Conservation (phyloP, 2,329 filamentous ascomycete genomes). For the Ustulina deusta region DNA sequence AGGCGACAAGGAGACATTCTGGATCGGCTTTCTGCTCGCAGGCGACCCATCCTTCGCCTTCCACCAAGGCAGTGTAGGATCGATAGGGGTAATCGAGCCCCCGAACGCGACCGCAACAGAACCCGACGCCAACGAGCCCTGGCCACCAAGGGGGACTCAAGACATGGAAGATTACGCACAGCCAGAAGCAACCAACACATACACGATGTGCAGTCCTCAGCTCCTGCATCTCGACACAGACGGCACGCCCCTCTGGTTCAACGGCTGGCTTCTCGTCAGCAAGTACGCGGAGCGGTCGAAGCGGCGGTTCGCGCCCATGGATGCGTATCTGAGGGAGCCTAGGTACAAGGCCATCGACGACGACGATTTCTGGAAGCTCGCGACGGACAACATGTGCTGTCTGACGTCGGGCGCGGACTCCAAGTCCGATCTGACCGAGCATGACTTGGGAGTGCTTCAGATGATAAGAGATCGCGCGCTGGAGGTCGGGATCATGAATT, state of each 20-base stretch:
- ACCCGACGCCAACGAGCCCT: not conserved
- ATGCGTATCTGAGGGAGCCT: conserved; percentile 52
- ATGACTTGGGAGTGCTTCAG: conserved; percentile 46
- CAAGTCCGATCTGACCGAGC: conserved; percentile 43
- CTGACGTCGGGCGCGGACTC: conserved; percentile 48
- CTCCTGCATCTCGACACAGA: conserved; percentile 58
- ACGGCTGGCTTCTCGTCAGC: conserved; percentile 58
- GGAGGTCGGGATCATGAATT: conserved; percentile 28
- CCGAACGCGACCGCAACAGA: conserved; percentile 5
- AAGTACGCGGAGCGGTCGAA: conserved; percentile 56
- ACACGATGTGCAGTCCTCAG: conserved; percentile 59
- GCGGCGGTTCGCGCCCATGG: conserved; percentile 53
- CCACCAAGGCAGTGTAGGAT: conserved; percentile 55
- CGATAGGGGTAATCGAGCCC: conserved; percentile 50
- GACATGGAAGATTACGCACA: not conserved
- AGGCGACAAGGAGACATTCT: conserved; percentile 64
- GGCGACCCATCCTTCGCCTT: conserved; percentile 58
- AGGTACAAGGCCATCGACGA: conserved; percentile 35
- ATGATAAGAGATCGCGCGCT: conserved; percentile 49
- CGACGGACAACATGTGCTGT: conserved; percentile 53
- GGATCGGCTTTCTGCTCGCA: conserved; percentile 61
- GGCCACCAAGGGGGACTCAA: not conserved
- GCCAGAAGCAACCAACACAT: conserved; percentile 35
- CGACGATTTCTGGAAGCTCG: conserved; percentile 51
- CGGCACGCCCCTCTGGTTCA: conserved; percentile 60